Evolutionary conservation across 768 basidiomycete genomes (phyloP).

Genomic region (Tephrocybe sp.): DNA sequence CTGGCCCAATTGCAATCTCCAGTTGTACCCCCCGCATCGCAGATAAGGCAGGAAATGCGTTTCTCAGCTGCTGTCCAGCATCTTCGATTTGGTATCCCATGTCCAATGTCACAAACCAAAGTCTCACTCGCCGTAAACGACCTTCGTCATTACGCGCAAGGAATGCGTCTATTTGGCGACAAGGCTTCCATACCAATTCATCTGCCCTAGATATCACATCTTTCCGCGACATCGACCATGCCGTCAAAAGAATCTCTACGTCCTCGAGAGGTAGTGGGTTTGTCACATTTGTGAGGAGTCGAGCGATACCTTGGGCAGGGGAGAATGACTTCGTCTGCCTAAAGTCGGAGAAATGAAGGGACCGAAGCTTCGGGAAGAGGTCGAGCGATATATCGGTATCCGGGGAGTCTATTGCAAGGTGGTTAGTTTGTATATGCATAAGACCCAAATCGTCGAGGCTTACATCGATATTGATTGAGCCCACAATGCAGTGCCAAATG

Average conservation of each 20-base stretch:
- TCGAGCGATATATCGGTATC: slow-evolving; percentile 5
- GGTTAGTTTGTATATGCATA: no score
- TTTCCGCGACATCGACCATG: not conserved
- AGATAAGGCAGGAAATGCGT: not conserved
- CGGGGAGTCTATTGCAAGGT: slow-evolving; percentile 1
- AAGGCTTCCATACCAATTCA: slow-evolving; percentile 2
- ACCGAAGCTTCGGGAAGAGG: not conserved
- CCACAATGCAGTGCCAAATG: slow-evolving; percentile 4
- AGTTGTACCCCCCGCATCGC: not conserved
- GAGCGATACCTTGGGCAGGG: slow-evolving; percentile 1
- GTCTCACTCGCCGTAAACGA: not conserved
- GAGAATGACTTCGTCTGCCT: slow-evolving; percentile 6
- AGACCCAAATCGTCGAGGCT: no score
- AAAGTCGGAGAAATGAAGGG: slow-evolving; percentile 4
- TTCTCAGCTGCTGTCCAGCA: not conserved
- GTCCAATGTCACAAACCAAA: slow-evolving; percentile 5
- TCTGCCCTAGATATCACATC: slow-evolving; percentile 2
- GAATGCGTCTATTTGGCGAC: slow-evolving; percentile 4
- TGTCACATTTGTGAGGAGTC: slow-evolving; percentile 1
- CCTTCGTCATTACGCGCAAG: slow-evolving; percentile 4
- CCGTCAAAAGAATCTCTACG: not conserved
- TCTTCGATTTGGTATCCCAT: not conserved
- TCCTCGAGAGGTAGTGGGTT: slow-evolving; percentile 3
- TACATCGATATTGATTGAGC: slow-evolving; percentile 8
- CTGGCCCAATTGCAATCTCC: not conserved